Conservation (phyloP, 2,329 filamentous ascomycete species). For the Rhynchosporium agropyri region DNA sequence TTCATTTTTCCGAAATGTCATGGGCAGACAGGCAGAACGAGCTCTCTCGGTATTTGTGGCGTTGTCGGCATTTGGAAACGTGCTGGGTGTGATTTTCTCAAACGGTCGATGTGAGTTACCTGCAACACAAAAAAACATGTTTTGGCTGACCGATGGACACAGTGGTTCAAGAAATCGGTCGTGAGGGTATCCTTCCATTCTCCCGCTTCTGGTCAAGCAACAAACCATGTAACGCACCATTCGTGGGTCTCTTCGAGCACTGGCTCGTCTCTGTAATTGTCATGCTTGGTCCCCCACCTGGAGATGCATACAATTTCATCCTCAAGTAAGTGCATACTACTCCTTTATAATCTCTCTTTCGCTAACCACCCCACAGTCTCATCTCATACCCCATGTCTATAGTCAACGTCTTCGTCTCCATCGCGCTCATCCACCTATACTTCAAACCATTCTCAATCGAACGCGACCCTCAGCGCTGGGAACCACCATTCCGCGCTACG, state of each 20-base stretch:
- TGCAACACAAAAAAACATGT: background rate
- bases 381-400: conserved; percentile 66
- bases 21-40: conserved; percentile 56
- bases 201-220: conserved; percentile 66
- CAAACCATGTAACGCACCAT: conserved; percentile 63
- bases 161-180: conserved; percentile 66
- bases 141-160: background rate
- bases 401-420: conserved; percentile 58
- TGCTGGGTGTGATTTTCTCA: conserved; percentile 68
- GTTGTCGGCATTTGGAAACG: conserved; percentile 68
- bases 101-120: conserved; percentile 54
- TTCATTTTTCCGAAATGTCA: conserved; percentile 58
- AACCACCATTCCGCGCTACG: conserved; percentile 57
- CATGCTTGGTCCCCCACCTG: conserved; percentile 67
- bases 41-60: conserved; percentile 67
- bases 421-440: conserved; percentile 57
- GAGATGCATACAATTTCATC: conserved; percentile 67
- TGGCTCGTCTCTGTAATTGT: conserved; percentile 66
- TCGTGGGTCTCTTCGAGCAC: conserved; percentile 64
- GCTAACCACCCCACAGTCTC: conserved; percentile 46
- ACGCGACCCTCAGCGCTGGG: conserved; percentile 54
- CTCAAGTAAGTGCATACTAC: conserved; percentile 51
- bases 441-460: conserved; percentile 50
- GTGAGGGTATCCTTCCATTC: conserved; percentile 67
- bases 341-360: conserved; percentile 8